phyloP scores from a whole-genome alignment of 768 basidiomycete genomes.

The Pholiota conissans region DNA sequence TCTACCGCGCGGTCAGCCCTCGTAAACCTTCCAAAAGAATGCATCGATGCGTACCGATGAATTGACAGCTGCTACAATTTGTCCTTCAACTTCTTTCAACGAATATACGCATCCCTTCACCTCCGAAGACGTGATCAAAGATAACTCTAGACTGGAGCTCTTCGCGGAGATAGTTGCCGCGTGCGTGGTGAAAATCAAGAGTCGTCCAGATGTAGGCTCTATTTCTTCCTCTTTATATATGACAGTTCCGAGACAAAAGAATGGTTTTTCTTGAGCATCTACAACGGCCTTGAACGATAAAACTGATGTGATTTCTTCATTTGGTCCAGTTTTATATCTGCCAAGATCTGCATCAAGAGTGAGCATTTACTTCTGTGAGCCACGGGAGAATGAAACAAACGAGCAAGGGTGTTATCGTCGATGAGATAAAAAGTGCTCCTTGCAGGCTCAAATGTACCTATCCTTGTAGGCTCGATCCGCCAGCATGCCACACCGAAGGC shows the following conservation, averaged over 20 bases:
- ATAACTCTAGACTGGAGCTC: constrained; percentile 30
- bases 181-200: constrained; percentile 54
- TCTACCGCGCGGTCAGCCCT: constrained; percentile 26
- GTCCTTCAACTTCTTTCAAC: constrained; percentile 46
- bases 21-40: constrained; percentile 5
- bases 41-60: constrained; percentile 66
- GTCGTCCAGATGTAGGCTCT: constrained; percentile 56
- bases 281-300: constrained; percentile 33
- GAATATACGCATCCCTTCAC: constrained; percentile 73
- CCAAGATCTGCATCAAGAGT: constrained; percentile 37
- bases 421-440: constrained; percentile 65
- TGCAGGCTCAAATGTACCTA: constrained; percentile 47
- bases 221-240: constrained; percentile 39
- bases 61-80: constrained; percentile 72
- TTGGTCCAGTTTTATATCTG: constrained; percentile 44
- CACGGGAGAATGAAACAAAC: constrained; percentile 41
- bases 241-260: constrained; percentile 54
- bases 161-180: constrained; percentile 22
- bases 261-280: constrained; percentile 30
- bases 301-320: constrained; percentile 67
- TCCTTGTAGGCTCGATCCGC: constrained; percentile 50
- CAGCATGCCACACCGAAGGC: constrained; percentile 69
- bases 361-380: background rate
- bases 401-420: constrained; percentile 61
- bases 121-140: constrained; percentile 40